Conservation (phyloP, 106 monocot genomes). For the Dioscorea dumetorum region DNA sequence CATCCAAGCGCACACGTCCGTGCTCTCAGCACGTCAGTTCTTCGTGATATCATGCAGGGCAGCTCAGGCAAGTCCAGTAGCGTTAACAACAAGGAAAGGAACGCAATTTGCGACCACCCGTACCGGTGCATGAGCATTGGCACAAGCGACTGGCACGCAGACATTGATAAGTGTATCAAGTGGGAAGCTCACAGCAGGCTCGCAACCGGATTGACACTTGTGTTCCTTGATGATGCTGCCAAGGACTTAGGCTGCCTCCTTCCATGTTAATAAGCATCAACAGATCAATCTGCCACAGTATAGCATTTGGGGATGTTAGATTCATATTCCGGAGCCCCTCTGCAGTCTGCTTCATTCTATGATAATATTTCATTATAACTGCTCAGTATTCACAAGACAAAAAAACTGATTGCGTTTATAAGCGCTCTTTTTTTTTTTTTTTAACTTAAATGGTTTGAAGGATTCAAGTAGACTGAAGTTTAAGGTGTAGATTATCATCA, state of each 20-base stretch:
- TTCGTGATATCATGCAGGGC: constrained; percentile 68
- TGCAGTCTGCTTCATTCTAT: not conserved
- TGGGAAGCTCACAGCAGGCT: constrained; percentile 80
- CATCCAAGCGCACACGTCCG: constrained; percentile 96
- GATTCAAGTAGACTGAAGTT: too few species aligned
- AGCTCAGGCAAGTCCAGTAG: constrained; percentile 22
- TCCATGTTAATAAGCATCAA: constrained; percentile 8
- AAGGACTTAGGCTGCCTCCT: constrained; percentile 64
- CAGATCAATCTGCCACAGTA: not conserved
- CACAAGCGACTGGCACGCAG: constrained; percentile 65
- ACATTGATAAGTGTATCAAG: constrained; percentile 66
- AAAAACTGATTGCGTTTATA: not conserved
- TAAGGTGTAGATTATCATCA: too few species aligned
- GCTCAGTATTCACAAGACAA: not conserved
- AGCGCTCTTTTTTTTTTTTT: not conserved
- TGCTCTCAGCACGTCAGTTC: constrained; percentile 75
- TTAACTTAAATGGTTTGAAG: not conserved
- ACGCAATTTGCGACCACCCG: constrained; percentile 18
- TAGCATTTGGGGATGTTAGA: not conserved
- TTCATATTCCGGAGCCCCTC: not conserved
- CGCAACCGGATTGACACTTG: constrained; percentile 66
- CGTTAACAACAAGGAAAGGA: constrained; percentile 17
- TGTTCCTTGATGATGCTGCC: constrained; percentile 63
- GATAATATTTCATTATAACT: not conserved
- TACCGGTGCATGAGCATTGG: constrained; percentile 33